Percentiles rank a stretch among this genome's conserved stretches.
Evolutionary conservation across 2,329 filamentous ascomycete species (phyloP).

Genomic region (Aureobasidium namibiae): DNA sequence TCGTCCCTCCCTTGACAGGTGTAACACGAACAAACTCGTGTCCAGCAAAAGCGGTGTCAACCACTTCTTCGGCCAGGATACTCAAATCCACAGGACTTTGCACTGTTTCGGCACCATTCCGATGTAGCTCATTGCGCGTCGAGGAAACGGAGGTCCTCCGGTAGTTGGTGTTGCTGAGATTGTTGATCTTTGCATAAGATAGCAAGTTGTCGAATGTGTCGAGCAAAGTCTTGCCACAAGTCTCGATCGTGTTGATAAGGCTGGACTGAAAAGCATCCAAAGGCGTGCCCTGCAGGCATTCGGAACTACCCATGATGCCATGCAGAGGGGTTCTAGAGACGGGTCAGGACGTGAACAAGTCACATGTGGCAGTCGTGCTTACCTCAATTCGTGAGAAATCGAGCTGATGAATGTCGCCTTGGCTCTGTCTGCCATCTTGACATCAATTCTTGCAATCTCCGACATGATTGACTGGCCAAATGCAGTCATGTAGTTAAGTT

Average conservation of each 20-base stretch:
- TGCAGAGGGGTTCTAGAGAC: slow-evolving; percentile 22
- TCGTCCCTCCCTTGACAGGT: slow-evolving; percentile 23
- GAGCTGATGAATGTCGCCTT: slow-evolving; percentile 19
- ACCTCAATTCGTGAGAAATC: slow-evolving; percentile 8
- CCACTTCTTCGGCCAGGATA: slow-evolving; percentile 45
- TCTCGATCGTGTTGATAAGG: slow-evolving; percentile 35
- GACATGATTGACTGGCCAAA: slow-evolving; percentile 34
- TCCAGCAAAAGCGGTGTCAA: slow-evolving; percentile 38
- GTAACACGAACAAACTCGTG: slow-evolving; percentile 15
- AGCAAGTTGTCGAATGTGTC: slow-evolving; percentile 28
- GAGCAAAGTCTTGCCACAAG: slow-evolving; percentile 30
- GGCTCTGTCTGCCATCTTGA: slow-evolving; percentile 34
- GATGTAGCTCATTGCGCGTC: not conserved
- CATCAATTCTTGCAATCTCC: slow-evolving; percentile 31
- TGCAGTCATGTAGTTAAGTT: slow-evolving; percentile 34
- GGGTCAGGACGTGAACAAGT: not conserved
- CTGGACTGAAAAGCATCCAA: slow-evolving; percentile 33
- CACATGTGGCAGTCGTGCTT: not conserved
- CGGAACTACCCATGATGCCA: slow-evolving; percentile 34
- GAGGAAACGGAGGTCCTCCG: not conserved
- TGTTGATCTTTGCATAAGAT: slow-evolving; percentile 35
- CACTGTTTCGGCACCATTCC: not conserved
- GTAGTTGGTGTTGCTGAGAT: slow-evolving; percentile 15
- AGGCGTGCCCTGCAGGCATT: slow-evolving; percentile 38
- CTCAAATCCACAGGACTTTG: slow-evolving; percentile 31